Evolutionary conservation across 768 basidiomycete genomes (phyloP).

Genomic region (Cyclocybe aegerita): DNA sequence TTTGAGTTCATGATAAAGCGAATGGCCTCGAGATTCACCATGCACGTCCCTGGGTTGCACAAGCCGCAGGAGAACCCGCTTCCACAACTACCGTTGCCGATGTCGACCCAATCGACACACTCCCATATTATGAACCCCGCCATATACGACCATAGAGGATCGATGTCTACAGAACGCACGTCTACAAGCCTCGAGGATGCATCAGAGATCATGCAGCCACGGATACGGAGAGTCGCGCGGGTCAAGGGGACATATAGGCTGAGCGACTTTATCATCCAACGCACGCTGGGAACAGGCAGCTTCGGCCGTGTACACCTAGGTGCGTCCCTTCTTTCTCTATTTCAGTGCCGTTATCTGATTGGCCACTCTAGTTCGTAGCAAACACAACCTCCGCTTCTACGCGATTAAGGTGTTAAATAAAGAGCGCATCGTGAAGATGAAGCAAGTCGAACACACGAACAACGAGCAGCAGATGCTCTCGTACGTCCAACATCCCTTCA

Average conservation of each 20-base stretch:
- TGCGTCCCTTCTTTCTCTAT: constrained; percentile 27
- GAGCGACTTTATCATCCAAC: constrained; percentile 75
- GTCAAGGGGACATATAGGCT: constrained; percentile 71
- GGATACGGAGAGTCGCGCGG: constrained; percentile 28
- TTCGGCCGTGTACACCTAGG: constrained; percentile 96
- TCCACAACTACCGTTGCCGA: constrained; percentile 21
- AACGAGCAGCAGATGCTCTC: constrained; percentile 89
- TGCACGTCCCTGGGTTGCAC: constrained; percentile 33
- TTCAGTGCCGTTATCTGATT: constrained; percentile 9
- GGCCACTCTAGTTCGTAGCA: constrained; percentile 68
- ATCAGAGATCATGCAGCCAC: constrained; percentile 13
- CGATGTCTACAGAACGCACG: constrained; percentile 68
- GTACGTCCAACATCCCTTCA: constrained; percentile 86
- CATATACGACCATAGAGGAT: constrained; percentile 58
- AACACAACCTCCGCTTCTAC: constrained; percentile 94
- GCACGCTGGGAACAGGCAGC: constrained; percentile 91
- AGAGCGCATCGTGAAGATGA: constrained; percentile 87
- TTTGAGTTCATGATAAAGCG: constrained; percentile 42
- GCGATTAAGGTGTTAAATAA: constrained; percentile 95
- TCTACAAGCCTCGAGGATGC: constrained; percentile 36
- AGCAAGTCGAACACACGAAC: constrained; percentile 97
- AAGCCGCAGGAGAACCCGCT: constrained; percentile 21
- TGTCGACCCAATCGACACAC: constrained; percentile 29
- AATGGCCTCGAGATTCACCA: constrained; percentile 49
- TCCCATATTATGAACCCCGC: constrained; percentile 27